Conservation (phyloP, 169 alveolate species). For the Plasmodium knowlesi region DNA sequence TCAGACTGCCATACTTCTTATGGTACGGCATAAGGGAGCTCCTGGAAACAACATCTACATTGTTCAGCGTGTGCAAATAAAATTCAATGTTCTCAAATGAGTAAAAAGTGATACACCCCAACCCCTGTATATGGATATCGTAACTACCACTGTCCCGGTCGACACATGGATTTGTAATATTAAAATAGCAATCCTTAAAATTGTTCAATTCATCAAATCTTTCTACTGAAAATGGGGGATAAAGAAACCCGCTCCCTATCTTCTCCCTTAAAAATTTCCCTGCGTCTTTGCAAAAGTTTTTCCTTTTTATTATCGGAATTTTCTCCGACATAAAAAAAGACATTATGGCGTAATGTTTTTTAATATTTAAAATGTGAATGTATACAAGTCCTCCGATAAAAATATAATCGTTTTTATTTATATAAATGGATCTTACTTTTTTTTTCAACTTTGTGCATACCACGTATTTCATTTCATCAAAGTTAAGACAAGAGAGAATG, state of each 20-base stretch:
- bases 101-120: constrained; percentile 75
- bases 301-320: constrained; percentile 68
- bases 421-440: constrained; percentile 48
- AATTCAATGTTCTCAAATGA: constrained; percentile 63
- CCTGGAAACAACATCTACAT: constrained; percentile 58
- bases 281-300: constrained; percentile 39
- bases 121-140: constrained; percentile 69
- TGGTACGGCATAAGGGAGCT: constrained; percentile 62
- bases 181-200: constrained; percentile 60
- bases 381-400: constrained; percentile 68
- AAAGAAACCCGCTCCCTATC: constrained; percentile 60
- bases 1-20: constrained; percentile 38
- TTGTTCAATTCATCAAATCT: constrained; percentile 44
- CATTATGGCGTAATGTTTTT: constrained; percentile 27
- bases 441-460: constrained; percentile 66
- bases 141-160: constrained; percentile 52
- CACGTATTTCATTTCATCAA: constrained; percentile 75
- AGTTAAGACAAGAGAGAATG: constrained; percentile 77
- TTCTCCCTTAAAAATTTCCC: constrained; percentile 27
- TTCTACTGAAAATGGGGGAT: constrained; percentile 63
- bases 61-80: constrained; percentile 61
- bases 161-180: constrained; percentile 10
- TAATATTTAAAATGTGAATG: constrained; percentile 62
- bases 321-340: constrained; percentile 73
- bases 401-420: constrained; percentile 69